Evolutionary conservation across 2,329 filamentous ascomycete genomes (phyloP), one percentile per base, ranked within the genome.

Genomic region (Cladophialophora psammophila): DNA sequence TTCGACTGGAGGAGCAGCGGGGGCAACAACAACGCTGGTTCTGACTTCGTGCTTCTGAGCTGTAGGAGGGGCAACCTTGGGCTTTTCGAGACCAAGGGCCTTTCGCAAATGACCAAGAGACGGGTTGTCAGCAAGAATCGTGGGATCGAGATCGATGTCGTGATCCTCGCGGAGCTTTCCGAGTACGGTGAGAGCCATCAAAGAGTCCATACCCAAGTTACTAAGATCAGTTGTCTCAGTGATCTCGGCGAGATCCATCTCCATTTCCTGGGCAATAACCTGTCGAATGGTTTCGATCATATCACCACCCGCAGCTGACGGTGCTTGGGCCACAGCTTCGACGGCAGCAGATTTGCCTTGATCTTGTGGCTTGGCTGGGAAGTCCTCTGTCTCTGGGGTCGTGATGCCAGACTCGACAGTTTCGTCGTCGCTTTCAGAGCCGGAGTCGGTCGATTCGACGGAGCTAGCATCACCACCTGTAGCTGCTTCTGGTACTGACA

Each of bases 151-250:
- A 45, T 81, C 79, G 15, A 82, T 71, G 31, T 79, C 79, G 26
- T 81, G 63, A 12, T 76, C 77, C 66, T 83, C 81, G 9, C 81
- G 80, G 36, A 83, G 78, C 59, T 77, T 79, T 52, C 80, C 80
- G 15, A 82, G 76, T 6, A 82, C 79, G 2, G 80, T 81, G 34
- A 82, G 74, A 5, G 79, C 80, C 75, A 83, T 80, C 31, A 82
- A 72, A 3, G 81, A 82, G 65, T 83, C 81, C 75, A 83, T 80
- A 5, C 81, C 81, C 72, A 82, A 76, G 60, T 80, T 78, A 26
- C 74, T 76, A 48, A 83, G 74, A 63, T 81, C 80, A 10, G 77
- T 77, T 8, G 78, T 74, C 32, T 75, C 77, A 9, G 76, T 73
- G 32, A 83, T 75, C 50, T 82, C 81, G 9, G 75, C 75, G 1